Base-by-base conservation (phyloP, 768 basidiomycete species). In the Dentipellis fragilis region DNA sequence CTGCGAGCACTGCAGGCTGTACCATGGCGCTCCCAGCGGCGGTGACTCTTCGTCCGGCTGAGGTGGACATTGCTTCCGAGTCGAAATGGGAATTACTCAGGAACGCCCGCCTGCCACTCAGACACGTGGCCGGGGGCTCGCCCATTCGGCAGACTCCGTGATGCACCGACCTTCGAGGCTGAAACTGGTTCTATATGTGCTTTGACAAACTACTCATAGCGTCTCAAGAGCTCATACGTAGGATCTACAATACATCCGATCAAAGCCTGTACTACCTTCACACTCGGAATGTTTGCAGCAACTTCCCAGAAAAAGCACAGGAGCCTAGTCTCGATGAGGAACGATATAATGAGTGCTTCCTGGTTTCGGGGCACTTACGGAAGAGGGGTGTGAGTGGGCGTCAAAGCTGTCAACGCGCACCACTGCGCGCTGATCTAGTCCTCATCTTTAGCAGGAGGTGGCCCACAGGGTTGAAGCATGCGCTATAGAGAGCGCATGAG, bases 391-490 rank as follows among this genome's bases (percentile, higher is more conserved):
- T 6, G 29, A 29, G 6, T 29, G 6, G 29, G 3, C 29, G 29
- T 29, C 29, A 29, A 14, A 42, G 40, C 40, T 42, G 40, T 4
- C 40, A 42, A 19, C 14, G 2, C 14, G 40, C 40, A 42, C 40
- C 19, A 19, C 40, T 9, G 40, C 19, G 19, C 40, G 40, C 14
- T 14, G 17, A 12, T 35, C 47, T 66, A 84, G 65, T 87, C 85
- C 35, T 95, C 93, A 56, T 93, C 90, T 71, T 94, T 94, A 42
- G 71, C 65, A 29, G 72, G 72, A 8, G 77, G 78, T 39, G 76
- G 77, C 16, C 79, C 80, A 63, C 79, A 81, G 2, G 80, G 80
- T 59, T 80, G 76, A 16, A 81, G 68, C 75, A 79, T 78, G 49
- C 75, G 68, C 76, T 79, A 61, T n/a, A 16, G 37, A 37, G 23